phyloP scores from a whole-genome alignment of 2,329 filamentous ascomycete species.

The Chrysoporthe austroafricana region DNA sequence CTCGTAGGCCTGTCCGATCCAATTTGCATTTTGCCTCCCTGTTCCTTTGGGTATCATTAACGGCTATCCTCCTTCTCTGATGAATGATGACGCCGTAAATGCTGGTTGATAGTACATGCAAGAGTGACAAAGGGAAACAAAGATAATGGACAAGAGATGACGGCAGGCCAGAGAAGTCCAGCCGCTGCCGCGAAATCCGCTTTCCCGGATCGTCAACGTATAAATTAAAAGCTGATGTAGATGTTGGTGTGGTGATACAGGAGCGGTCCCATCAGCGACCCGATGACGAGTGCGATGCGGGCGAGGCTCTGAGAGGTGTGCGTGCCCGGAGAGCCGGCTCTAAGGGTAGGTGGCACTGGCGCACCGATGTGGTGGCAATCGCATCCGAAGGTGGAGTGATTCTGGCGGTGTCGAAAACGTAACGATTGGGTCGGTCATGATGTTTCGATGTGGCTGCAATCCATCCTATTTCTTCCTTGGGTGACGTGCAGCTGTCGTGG shows the following conservation, averaged over 20 bases:
- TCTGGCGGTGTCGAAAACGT: conserved; percentile 3
- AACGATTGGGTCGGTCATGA: neutral
- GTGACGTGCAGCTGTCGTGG: conserved; percentile 5
- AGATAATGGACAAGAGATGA: neutral
- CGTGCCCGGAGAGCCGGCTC: conserved; percentile 29
- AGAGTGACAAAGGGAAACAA: conserved; percentile 21
- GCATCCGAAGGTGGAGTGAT: conserved; percentile 4
- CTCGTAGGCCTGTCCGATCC: conserved; percentile 8
- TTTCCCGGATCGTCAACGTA: conserved; percentile 9
- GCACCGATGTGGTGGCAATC: neutral
- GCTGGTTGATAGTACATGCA: conserved; percentile 24
- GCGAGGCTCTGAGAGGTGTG: conserved; percentile 24
- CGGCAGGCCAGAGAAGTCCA: conserved; percentile 1
- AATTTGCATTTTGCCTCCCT: conserved; percentile 17
- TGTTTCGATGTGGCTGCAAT: conserved; percentile 12
- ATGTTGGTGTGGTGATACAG: conserved; percentile 25
- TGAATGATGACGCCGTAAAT: conserved; percentile 27
- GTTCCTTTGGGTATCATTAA: conserved; percentile 29
- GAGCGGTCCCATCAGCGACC: conserved; percentile 14
- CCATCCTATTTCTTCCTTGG: neutral
- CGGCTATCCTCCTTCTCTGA: conserved; percentile 28
- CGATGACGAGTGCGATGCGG: conserved; percentile 21
- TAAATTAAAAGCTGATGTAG: conserved; percentile 28
- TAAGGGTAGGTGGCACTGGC: conserved; percentile 8
- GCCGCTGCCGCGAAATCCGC: conserved; percentile 16